A percentile compares a stretch with the other conserved stretches of the same genome.
Evolutionary conservation across 2,329 filamentous ascomycete species (phyloP).

Genomic region (Paramyrothecium sp.): DNA sequence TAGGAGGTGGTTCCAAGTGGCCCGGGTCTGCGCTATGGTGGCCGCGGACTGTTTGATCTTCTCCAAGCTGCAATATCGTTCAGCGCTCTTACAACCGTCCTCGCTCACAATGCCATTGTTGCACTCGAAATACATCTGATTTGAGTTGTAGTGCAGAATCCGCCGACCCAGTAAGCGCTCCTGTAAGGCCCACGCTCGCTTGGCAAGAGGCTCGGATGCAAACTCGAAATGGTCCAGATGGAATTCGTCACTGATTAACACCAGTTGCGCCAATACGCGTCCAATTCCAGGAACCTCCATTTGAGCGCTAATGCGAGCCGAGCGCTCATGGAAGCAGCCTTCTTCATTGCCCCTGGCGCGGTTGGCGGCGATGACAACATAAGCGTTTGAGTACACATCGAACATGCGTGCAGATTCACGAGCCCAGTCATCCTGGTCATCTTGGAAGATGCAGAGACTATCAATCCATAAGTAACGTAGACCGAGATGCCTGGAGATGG

Average conservation of each 20-base stretch:
- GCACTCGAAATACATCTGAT: constrained; percentile 9
- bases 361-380: constrained; percentile 2
- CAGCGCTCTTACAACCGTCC: not conserved
- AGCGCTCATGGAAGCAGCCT: constrained; percentile 1
- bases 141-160: not conserved
- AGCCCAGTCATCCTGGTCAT: not conserved
- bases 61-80: not conserved
- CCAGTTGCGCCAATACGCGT: not conserved
- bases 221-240: not conserved
- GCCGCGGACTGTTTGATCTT: no score
- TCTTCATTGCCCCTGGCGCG: not conserved
- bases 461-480: constrained; percentile 3
- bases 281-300: not conserved
- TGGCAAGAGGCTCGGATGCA: constrained; percentile 1
- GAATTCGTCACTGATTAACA: not conserved
- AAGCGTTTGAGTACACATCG: not conserved
- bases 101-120: constrained; percentile 7
- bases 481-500: not conserved
- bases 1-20: not conserved
- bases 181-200: constrained; percentile 1
- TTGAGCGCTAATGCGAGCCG: not conserved
- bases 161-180: constrained; percentile 1
- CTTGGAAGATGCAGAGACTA: constrained; percentile 2
- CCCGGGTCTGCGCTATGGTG: not conserved
- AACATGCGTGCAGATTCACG: not conserved